Conservation (phyloP, 1,284 basidiomycete species). For the Apiotrichum sp. region DNA sequence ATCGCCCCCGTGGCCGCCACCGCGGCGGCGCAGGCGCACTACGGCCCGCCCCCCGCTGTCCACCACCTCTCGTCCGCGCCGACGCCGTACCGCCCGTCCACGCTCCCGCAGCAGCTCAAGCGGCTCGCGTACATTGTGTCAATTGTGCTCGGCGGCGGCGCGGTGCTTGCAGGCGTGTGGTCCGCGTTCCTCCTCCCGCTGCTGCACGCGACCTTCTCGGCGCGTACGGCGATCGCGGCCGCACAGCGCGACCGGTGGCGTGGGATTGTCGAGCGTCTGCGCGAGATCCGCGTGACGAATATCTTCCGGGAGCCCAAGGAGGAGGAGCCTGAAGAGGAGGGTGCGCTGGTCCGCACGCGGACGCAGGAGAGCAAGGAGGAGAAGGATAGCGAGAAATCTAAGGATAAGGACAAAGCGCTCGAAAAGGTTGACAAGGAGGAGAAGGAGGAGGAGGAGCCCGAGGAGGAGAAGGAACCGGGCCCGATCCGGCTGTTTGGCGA, state of each 20-base stretch:
- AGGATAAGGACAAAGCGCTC: background rate
- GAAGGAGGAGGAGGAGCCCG: background rate
- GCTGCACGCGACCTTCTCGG: slow-evolving; percentile 41
- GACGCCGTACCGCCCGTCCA: slow-evolving; percentile 1
- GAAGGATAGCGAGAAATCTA: background rate
- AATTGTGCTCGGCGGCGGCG: slow-evolving; percentile 34
- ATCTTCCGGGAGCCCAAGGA: slow-evolving; percentile 14
- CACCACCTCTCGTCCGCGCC: slow-evolving; percentile 9
- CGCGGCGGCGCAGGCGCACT: background rate
- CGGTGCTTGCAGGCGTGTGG: slow-evolving; percentile 35
- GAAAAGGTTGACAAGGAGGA: background rate
- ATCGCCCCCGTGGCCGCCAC: background rate
- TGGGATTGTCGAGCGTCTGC: slow-evolving; percentile 18
- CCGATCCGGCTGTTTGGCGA: slow-evolving; percentile 9
- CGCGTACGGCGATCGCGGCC: slow-evolving; percentile 35
- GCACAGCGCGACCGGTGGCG: slow-evolving; percentile 30
- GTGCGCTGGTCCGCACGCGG: background rate
- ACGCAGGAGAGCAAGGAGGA: background rate
- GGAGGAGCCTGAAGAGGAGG: slow-evolving; percentile 1
- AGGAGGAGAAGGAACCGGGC: slow-evolving; percentile 1
- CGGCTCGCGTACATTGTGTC: slow-evolving; percentile 38
- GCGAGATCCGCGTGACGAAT: slow-evolving; percentile 12
- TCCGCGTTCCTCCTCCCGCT: slow-evolving; percentile 41
- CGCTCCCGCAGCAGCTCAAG: slow-evolving; percentile 23
- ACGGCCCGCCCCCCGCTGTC: slow-evolving; percentile 1